A percentile compares a stretch with the other conserved stretches of the same genome.
phyloP scores from a whole-genome alignment of 139 green algal genomes.

The Mychonastes homosphaera region DNA sequence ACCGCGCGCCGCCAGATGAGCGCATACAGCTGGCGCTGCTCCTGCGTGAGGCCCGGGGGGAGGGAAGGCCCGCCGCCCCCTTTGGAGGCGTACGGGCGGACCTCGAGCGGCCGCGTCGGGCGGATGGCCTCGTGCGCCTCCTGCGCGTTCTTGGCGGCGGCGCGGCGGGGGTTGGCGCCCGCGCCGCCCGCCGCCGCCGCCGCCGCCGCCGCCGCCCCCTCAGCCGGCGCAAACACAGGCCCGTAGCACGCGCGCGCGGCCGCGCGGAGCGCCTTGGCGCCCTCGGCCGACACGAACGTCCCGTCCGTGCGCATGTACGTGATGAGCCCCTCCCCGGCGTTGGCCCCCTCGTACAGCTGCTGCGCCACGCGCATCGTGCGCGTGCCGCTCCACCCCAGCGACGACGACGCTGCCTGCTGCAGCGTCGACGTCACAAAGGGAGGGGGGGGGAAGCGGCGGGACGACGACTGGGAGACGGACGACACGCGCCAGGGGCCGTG shows the following conservation, averaged over 20 bases:
- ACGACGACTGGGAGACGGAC: constrained; percentile 19
- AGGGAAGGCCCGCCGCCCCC: not conserved
- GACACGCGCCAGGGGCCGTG: not conserved
- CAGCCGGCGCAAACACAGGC: constrained; percentile 20
- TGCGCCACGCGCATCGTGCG: constrained; percentile 81
- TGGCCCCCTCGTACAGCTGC: constrained; percentile 73
- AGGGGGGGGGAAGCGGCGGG: constrained; percentile 39
- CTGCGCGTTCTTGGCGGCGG: constrained; percentile 57
- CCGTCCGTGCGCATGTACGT: constrained; percentile 95
- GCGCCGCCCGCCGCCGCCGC: not conserved
- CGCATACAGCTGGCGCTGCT: constrained; percentile 58
- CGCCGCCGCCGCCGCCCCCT: too few species aligned
- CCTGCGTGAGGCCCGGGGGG: not conserved
- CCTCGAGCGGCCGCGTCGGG: constrained; percentile 40
- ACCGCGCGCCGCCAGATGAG: constrained; percentile 75
- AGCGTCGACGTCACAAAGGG: constrained; percentile 84
- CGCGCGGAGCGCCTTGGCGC: constrained; percentile 31
- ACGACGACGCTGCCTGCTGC: constrained; percentile 71
- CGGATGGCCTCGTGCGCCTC: constrained; percentile 92
- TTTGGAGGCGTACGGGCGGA: not conserved
- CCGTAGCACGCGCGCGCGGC: constrained; percentile 28
- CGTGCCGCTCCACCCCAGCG: constrained; percentile 51
- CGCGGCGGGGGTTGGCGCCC: not conserved
- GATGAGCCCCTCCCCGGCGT: constrained; percentile 69
- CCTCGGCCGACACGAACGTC: constrained; percentile 37